phyloP scores from a whole-genome alignment of 495 filamentous ascomycete genomes.

The Lasiosphaeriaceae sp. region DNA sequence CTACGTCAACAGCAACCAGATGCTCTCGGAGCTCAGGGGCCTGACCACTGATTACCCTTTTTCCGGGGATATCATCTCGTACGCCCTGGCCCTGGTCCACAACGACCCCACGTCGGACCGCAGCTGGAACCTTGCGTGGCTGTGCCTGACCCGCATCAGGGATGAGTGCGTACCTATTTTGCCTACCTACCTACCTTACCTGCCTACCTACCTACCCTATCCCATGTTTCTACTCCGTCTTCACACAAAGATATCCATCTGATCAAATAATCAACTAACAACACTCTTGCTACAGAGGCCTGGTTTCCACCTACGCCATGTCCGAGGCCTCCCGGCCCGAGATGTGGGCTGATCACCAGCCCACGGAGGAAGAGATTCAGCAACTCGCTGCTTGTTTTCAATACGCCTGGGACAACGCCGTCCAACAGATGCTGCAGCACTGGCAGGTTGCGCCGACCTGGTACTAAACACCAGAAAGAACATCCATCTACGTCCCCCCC shows the following conservation, averaged over 20 bases:
- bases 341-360: slow-evolving; percentile 68
- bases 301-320: slow-evolving; percentile 58
- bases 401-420: slow-evolving; percentile 64
- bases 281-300: slow-evolving; percentile 22
- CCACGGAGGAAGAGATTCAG: slow-evolving; percentile 49
- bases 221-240: not conserved
- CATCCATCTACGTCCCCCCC: no score
- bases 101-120: slow-evolving; percentile 61
- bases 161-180: slow-evolving; percentile 52
- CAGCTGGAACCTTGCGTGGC: slow-evolving; percentile 78
- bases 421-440: slow-evolving; percentile 63
- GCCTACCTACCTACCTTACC: not conserved
- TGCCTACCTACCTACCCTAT: no score
- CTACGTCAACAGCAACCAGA: slow-evolving; percentile 69
- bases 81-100: slow-evolving; percentile 62
- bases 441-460: slow-evolving; percentile 60
- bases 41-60: slow-evolving; percentile 70
- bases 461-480: no score
- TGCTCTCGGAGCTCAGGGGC: slow-evolving; percentile 67
- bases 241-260: not conserved
- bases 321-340: slow-evolving; percentile 57
- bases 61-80: slow-evolving; percentile 61
- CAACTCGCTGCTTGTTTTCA: slow-evolving; percentile 61
- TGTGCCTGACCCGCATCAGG: slow-evolving; percentile 63
- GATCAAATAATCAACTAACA: no score